Evolutionary conservation across 139 green algal genomes (phyloP), one percentile per base, ranked within the genome.

Genomic region (Micromonas commoda): DNA sequence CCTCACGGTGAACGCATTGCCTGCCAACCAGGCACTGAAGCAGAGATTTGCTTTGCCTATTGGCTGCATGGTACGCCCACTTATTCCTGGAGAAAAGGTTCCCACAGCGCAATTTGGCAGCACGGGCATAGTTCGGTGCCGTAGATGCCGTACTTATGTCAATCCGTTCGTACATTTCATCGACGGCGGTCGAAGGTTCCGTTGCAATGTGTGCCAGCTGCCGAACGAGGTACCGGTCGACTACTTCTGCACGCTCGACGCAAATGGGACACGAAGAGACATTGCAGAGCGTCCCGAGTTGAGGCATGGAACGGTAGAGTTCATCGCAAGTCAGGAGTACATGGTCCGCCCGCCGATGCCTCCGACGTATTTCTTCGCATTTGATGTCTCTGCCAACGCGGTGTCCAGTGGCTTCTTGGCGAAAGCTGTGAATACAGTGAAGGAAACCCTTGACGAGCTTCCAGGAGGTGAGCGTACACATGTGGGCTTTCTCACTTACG

Each of bases 121-220:
- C 24, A 78, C 85, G 0, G 91, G 92, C 67, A 98, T 98, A 81
- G 88, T 98, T 74, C 90, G 95, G 60, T 99, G 95, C 88, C 82
- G 90, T 54, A 83, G 89, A 64, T 99, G 95, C 90, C 80, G 93
- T 20, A 97, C 95, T 5, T 99, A 99, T 86, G 94, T 99, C 85
- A 99, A 98, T 89, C 95, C 95, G 13, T 97, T 96, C 82, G 91
- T 97, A 52, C 69, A 81, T 3, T 99, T 96, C 89, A 89, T 81
- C 31, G 95, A 99, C 60, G 92, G 88, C 32, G 95, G 91, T 63
- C 84, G 90, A 65, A 78, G 93, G 32, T 98, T 92, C 77, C 80
- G 85, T 38, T 99, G 95, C 86, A 98, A 98, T 77, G 87, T 98
- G 57, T 99, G 95, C 84, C 72, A 53, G 61, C 80, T 91, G 78